Conservation (phyloP, 1,284 basidiomycete genomes). For the Austropuccinia psidii region DNA sequence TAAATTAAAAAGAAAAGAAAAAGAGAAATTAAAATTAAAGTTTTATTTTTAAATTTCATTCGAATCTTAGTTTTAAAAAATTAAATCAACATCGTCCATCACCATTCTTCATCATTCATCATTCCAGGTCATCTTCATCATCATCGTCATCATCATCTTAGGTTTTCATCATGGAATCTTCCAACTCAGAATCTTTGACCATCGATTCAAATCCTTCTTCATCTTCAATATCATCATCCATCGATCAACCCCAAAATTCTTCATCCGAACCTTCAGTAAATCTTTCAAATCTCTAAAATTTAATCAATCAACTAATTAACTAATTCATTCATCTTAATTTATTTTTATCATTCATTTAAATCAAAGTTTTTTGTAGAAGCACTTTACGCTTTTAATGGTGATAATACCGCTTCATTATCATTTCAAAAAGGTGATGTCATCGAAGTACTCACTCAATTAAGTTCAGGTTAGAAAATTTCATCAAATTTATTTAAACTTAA, state of each 20-base stretch:
- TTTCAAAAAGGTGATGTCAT: slow-evolving; percentile 83
- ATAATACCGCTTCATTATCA: slow-evolving; percentile 66
- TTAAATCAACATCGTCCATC: no score
- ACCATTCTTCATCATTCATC: no score
- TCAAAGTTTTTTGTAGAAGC: slow-evolving; percentile 74
- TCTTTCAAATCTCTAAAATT: background rate
- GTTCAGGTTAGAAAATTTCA: slow-evolving; percentile 51
- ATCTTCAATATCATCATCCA: background rate
- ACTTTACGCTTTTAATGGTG: slow-evolving; percentile 80
- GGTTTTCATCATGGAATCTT: no score
- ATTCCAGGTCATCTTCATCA: no score
- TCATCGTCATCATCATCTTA: no score
- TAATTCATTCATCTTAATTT: background rate
- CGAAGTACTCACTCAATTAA: slow-evolving; percentile 82
- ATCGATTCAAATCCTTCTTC: background rate
- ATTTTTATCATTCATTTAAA: background rate
- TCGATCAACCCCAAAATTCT: background rate
- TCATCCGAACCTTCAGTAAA: background rate
- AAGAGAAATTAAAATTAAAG: no score
- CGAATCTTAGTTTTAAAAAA: no score
- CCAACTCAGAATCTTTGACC: background rate
- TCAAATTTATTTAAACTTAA: background rate
- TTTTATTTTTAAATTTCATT: no score
- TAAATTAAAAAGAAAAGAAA: no score
- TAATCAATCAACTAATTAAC: background rate